Percentiles rank a stretch among this genome's conserved stretches.
Conservation (phyloP, 2,329 filamentous ascomycete genomes). For the Tolypocladium pustulatum region DNA sequence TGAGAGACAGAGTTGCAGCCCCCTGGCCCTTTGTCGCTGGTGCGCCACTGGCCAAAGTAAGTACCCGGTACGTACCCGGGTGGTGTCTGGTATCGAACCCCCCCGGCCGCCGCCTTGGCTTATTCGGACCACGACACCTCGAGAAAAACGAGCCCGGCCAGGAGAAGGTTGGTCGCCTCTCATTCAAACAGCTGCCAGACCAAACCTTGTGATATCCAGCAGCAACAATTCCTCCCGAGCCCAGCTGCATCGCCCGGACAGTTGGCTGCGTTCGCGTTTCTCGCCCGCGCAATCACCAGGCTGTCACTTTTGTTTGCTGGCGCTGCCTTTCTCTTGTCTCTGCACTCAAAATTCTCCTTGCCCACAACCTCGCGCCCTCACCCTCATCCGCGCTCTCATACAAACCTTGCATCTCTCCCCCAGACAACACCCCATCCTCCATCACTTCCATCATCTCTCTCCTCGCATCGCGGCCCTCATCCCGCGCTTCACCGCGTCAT, state of each 20-base stretch:
- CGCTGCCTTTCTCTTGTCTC: background rate
- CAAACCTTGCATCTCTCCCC: constrained; percentile 5
- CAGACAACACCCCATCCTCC: constrained; percentile 1
- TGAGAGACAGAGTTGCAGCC: too few species aligned
- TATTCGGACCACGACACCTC: constrained; percentile 30
- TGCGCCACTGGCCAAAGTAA: background rate
- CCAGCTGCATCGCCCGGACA: constrained; percentile 8
- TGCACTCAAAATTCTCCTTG: background rate
- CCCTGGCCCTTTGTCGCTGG: background rate
- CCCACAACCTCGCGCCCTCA: constrained; percentile 2
- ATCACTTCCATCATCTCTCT: background rate
- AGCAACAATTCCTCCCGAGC: background rate
- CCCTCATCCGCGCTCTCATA: constrained; percentile 7
- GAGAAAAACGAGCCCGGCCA: constrained; percentile 20
- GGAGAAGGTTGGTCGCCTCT: constrained; percentile 13
- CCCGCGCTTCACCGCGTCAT: background rate
- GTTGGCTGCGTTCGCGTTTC: constrained; percentile 3
- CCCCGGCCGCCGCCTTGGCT: constrained; percentile 13
- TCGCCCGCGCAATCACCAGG: constrained; percentile 1
- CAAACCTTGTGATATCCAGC: constrained; percentile 12
- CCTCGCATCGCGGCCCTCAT: background rate
- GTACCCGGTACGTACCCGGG: constrained; percentile 1
- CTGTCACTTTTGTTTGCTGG: constrained; percentile 1
- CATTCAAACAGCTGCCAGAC: constrained; percentile 4
- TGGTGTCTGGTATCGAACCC: background rate